Base-by-base conservation (phyloP, 148 eudicot species). In the Dysphania ambrosioides region DNA sequence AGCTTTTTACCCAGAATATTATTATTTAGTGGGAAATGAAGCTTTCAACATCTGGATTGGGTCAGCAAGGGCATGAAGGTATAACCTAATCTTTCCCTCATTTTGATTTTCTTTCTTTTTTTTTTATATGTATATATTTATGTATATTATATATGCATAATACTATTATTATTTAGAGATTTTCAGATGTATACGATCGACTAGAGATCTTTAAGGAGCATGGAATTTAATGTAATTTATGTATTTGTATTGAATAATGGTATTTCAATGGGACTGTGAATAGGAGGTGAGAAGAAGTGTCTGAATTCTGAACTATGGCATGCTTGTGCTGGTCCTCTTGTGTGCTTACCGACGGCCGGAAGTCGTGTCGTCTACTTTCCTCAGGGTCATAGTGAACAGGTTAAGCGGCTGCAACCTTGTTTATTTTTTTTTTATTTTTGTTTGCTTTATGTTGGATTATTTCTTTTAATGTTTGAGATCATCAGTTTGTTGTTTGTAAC, bases 371-470 rank as follows among this genome's bases (percentile, higher is more conserved):
- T 93, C 61, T 93, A 93, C 90, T 91, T 93, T 62, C 96, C 98
- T 80, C 98, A 93, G 88, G 98, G 98, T 80, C 98, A 93, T 57
- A 93, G 98, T 79, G 98, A 93, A 80, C 98, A 93, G 97, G 98
- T 93, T 77, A 35, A 27, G 15, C n/a, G n/a, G 26, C 56, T 63
- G 29, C 29, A 53, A 71, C 35, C 7, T 16, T 62, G 58, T 4
- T 76, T n/a, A 23, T 69, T 24, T 61, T 60, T 12, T 12, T 18
- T 12, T 44, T 78, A 9, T 61, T 68, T 68, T 63, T 70, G 36
- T 27, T 40, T 55, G 40, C 26, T 6, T 64, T 13, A 26, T 27
- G 38, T 40, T 40, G 5, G 30, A 59, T n/a, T n/a, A n/a, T 24
- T 61, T 60, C 6, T 12, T 18, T 12, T 44, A 72, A 9, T 62